Evolutionary conservation across 768 basidiomycete genomes (phyloP), one percentile per base, ranked within the genome.

Genomic region (Pulveroboletus sp.): DNA sequence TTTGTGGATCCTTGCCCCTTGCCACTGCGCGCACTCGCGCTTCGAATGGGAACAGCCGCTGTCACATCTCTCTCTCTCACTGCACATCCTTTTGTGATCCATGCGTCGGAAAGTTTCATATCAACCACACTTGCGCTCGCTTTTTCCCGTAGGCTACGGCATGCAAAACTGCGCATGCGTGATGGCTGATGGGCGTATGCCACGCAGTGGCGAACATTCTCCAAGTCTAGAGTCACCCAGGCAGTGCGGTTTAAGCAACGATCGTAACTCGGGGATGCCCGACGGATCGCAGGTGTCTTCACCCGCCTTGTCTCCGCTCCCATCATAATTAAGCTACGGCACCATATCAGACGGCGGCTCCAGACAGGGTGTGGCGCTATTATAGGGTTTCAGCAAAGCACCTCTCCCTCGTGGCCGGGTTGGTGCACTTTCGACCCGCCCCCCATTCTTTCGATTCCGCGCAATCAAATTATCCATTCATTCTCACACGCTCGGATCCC

Each of bases 111-210:
- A 50, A 42, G 45, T 41, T 57, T 61, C 55, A 56, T 62, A 49
- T 54, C 43, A 40, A n/a, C 42, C 31, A 37, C 45, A 37, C 47
- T 43, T 43, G 44, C 54, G 38, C 38, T 58, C 54, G 62, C 62
- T 41, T 48, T 45, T 62, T 62, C 51, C 57, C 56, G 54, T 49
- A 51, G 32, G 52, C 38, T 58, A 62, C 58, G 62, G 60, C 62
- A 64, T 57, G 52, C 52, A 32, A 49, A 55, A 32, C 50, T 57
- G 62, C 45, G 51, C 55, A 57, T 52, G 51, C 47, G 55, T 57
- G 54, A 53, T 69, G 64, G 60, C 33, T 68, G 62, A 67, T 66
- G 62, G 49, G 39, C n/a, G 50, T 51, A 38, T 57, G 45, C 43
- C 63, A 59, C 46, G 45, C 51, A 46, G 59, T 51, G 52, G 56